These are phyloP conservation scores for Lunularia cruciata DNA, from an alignment of 225 moss, liverwort and hornwort species.

Conservation along the genomic window DNA sequence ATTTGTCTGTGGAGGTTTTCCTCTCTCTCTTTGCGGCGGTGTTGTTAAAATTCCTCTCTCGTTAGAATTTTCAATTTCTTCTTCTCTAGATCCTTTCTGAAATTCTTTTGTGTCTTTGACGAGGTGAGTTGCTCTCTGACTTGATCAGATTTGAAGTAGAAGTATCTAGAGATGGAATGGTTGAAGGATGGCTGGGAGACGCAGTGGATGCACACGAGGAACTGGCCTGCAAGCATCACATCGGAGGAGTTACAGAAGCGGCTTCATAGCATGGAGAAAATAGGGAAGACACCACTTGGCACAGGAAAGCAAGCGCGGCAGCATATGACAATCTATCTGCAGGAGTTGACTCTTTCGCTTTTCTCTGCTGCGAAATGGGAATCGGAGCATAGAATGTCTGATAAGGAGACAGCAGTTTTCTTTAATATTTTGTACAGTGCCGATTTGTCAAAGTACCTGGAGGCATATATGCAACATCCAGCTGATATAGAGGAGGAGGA, in stretches of 20 bases:
- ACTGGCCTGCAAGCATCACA: conserved; percentile 13
- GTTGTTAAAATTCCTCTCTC: too few relatives aligned
- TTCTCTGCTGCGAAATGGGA: conserved; percentile 20
- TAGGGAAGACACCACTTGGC: conserved; percentile 6
- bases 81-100: too few relatives aligned
- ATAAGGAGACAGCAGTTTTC: neutral
- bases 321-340: conserved; percentile 6
- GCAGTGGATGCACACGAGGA: conserved; percentile 8
- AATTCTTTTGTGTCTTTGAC: too few relatives aligned
- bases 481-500: neutral
- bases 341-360: conserved; percentile 18
- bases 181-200: conserved; percentile 19
- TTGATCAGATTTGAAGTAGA: neutral
- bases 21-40: too few relatives aligned
- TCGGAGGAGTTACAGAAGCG: conserved; percentile 16
- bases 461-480: conserved; percentile 19
- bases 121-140: too few relatives aligned
- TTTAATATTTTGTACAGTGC: conserved; percentile 1
- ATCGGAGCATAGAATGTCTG: neutral
- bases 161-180: conserved; percentile 12
- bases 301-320: neutral
- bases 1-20: too few relatives aligned
- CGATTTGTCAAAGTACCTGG: conserved; percentile 13
- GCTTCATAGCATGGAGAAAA: conserved; percentile 14
- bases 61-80: too few relatives aligned